A percentile compares a stretch with the other conserved stretches of the same genome.
These are phyloP conservation scores for Wickerhamomyces alni DNA, from an alignment of 805 yeast genomes.

Conservation along the genomic window DNA sequence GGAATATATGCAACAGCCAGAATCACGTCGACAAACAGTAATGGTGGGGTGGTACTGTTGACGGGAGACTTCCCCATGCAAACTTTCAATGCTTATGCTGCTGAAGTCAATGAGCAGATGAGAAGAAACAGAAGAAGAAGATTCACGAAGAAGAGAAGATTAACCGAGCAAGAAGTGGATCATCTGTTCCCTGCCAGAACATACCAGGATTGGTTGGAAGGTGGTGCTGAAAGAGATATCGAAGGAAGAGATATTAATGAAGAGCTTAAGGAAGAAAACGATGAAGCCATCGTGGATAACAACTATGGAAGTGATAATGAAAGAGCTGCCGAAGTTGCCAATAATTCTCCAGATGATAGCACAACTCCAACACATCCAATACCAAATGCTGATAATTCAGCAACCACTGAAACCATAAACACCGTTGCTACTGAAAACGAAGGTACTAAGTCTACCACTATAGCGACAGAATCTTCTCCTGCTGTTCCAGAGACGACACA, in stretches of 20 bases:
- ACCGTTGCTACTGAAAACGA: neutral
- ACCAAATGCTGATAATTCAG: neutral
- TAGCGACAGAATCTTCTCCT: too few species aligned
- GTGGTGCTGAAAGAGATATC: conserved; percentile 50
- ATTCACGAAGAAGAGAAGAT: conserved; percentile 42
- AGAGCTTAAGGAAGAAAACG: conserved; percentile 30
- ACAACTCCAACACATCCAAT: neutral
- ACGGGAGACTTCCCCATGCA: conserved; percentile 21
- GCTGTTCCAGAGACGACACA: too few species aligned
- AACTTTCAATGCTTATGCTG: conserved; percentile 14
- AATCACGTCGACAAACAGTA: conserved; percentile 10
- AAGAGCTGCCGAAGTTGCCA: neutral
- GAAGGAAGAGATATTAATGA: conserved; percentile 38
- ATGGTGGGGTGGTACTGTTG: conserved; percentile 15
- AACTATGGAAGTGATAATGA: neutral
- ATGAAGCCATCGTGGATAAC: conserved; percentile 10
- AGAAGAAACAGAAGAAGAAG: conserved; percentile 31
- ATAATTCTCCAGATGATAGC: too few species aligned
- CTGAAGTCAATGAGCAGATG: conserved; percentile 8
- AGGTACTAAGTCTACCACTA: neutral
- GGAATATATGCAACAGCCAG: conserved; percentile 38
- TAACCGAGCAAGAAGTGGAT: conserved; percentile 53
- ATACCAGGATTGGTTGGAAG: conserved; percentile 54
- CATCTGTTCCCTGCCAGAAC: conserved; percentile 51
- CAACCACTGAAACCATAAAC: neutral